Conservation (phyloP, 1,284 basidiomycete genomes). For the Pyrrhoderma lamaoense region DNA sequence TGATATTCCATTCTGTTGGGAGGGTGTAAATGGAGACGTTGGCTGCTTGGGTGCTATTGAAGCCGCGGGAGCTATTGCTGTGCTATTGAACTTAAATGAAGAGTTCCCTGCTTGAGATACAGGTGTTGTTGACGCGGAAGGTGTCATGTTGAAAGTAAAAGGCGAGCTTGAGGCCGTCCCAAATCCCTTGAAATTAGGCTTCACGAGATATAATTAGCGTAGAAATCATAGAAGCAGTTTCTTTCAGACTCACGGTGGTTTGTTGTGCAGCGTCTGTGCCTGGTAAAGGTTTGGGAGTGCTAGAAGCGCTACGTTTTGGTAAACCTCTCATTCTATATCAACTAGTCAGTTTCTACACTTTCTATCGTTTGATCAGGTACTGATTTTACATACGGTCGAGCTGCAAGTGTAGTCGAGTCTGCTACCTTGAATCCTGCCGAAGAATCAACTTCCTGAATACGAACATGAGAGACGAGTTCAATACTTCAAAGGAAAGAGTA, state of each 20-base stretch:
- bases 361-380: not conserved
- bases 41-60: slow-evolving; percentile 29
- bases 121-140: slow-evolving; percentile 11
- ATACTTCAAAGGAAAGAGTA: not conserved
- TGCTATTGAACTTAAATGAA: slow-evolving; percentile 29
- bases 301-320: slow-evolving; percentile 18
- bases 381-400: slow-evolving; percentile 18
- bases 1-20: slow-evolving; percentile 21
- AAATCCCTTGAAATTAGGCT: not conserved
- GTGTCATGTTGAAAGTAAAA: slow-evolving; percentile 17
- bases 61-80: slow-evolving; percentile 25
- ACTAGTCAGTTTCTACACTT: not conserved
- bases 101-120: slow-evolving; percentile 24
- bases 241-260: too few relatives aligned
- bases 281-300: not conserved
- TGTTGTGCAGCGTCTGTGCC: too few relatives aligned
- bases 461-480: not conserved
- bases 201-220: too few relatives aligned
- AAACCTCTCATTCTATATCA: slow-evolving; percentile 17
- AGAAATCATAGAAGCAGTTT: too few relatives aligned
- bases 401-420: slow-evolving; percentile 20
- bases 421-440: slow-evolving; percentile 20
- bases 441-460: slow-evolving; percentile 16
- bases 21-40: slow-evolving; percentile 8
- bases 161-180: slow-evolving; percentile 10